Evolutionary conservation across 257 asterid species (phyloP), one percentile per base, ranked within the genome.

Genomic region (Penstemon barbatus): DNA sequence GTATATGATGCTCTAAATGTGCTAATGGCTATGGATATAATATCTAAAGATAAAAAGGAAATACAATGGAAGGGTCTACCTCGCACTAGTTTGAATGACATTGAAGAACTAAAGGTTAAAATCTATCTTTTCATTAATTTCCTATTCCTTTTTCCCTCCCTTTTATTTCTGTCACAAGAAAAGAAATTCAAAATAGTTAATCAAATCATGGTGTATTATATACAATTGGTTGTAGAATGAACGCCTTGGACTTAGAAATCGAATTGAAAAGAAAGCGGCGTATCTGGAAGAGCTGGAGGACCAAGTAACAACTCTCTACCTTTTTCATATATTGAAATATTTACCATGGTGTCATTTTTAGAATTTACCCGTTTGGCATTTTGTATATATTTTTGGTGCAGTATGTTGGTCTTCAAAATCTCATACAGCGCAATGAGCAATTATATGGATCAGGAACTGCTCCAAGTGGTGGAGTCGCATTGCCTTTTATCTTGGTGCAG

Each of bases 31-130:
- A 94, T 94, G 99, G 99, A 91, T 81, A 91, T 94, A 54, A 91
- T 94, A 73, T 90, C 99, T 40, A 94, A 91, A 81, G 97, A 93
- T 76, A 93, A 93, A 78, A 93, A 90, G 77, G 97, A 93, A 71
- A 93, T 93, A 85, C 99, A 93, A 77, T 93, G 99, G 99, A 93
- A 82, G 80, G 99, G 99, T 69, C 85, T 93, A 43, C 99, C 98
- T 1, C 87, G 89, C 48, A 86, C 96, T 81, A 91, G 90, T 77
- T 69, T 84, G 75, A 89, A 80, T 79, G 99, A 93, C 82, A 82
- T 90, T 69, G 97, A 90, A 75, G 95, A 86, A 82, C 78, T 93
- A 57, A 90, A 93, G 96, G 92, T 85, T 66, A 57, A 25, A 63
- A 43, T 57, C 41, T 62, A 39, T 39, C 6, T 57, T 39, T 49